Evolutionary conservation across 2,329 filamentous ascomycete species (phyloP).

Genomic region (Dryadomyces quercivorus): DNA sequence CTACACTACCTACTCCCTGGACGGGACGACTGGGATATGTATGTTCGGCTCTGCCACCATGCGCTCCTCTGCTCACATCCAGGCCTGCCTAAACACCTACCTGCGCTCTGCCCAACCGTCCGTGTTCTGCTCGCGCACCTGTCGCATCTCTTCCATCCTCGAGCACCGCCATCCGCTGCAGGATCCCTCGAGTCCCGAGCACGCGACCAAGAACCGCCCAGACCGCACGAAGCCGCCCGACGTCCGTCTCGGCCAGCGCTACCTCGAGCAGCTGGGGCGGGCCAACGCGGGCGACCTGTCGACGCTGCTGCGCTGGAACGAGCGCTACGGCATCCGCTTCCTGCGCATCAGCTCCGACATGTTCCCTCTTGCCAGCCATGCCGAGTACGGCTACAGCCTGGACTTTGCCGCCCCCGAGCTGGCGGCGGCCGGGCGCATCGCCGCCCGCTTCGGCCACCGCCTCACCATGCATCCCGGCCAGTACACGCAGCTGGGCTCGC

Average conservation of each 20-base stretch:
- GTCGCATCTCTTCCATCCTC: conserved; percentile 78
- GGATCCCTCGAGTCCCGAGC: conserved; percentile 64
- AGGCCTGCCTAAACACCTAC: conserved; percentile 58
- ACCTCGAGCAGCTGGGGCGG: conserved; percentile 65
- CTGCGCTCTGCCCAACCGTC: conserved; percentile 69
- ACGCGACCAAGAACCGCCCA: conserved; percentile 75
- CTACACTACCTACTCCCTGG: too few relatives aligned
- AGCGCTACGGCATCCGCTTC: conserved; percentile 83
- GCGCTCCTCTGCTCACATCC: too few relatives aligned
- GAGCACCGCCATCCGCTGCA: conserved; percentile 75
- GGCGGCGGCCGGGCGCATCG: conserved; percentile 63
- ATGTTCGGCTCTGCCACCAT: too few relatives aligned
- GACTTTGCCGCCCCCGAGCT: conserved; percentile 71
- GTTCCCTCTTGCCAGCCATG: conserved; percentile 91
- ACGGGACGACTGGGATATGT: too few relatives aligned
- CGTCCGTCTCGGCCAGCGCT: conserved; percentile 53
- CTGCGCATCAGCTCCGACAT: conserved; percentile 89
- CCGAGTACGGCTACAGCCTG: conserved; percentile 74
- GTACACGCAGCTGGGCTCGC: conserved; percentile 85
- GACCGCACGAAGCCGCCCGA: conserved; percentile 61
- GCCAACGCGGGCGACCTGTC: conserved; percentile 72
- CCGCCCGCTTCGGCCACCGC: conserved; percentile 68
- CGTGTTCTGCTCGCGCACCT: conserved; percentile 84
- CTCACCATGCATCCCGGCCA: conserved; percentile 86
- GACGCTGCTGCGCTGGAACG: conserved; percentile 87